A percentile compares a stretch with the other conserved stretches of the same genome.
phyloP scores from a whole-genome alignment of 176 grass and related monocot genomes.

The Miscanthus lutarioriparius region DNA sequence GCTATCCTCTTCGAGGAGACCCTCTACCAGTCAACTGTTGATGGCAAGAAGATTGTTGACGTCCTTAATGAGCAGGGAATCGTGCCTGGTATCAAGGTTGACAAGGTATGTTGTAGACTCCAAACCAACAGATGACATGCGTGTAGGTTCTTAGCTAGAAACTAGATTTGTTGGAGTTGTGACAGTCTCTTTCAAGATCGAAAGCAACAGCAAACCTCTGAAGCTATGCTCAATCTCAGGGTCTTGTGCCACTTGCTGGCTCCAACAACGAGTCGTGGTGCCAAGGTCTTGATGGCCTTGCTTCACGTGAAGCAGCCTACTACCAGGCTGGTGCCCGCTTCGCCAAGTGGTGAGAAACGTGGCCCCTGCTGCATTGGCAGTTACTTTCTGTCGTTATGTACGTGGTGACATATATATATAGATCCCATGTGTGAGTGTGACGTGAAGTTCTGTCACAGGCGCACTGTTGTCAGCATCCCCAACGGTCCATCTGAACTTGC shows the following conservation, averaged over 20 bases:
- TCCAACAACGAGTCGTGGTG: conserved; percentile 98
- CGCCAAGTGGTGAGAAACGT: conserved; percentile 82
- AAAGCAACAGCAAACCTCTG: neutral
- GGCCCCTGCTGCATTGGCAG: neutral
- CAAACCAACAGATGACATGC: neutral
- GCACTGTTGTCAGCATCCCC: conserved; percentile 97
- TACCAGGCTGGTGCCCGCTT: conserved; percentile 97
- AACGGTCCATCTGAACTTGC: conserved; percentile 89
- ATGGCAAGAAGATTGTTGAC: conserved; percentile 99
- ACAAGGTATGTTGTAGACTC: conserved; percentile 65
- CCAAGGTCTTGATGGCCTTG: conserved; percentile 96
- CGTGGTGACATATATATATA: neutral
- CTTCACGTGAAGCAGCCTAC: conserved; percentile 91
- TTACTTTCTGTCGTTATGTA: neutral
- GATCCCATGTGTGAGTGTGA: conserved; percentile 15
- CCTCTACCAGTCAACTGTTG: conserved; percentile 91
- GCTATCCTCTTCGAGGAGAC: conserved; percentile 99
- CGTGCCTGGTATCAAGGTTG: conserved; percentile 95
- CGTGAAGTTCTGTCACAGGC: conserved; percentile 52
- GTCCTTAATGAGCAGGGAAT: conserved; percentile 79
- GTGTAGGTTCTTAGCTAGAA: neutral
- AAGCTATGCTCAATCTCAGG: conserved; percentile 46
- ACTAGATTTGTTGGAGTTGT: neutral
- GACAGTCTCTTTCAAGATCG: neutral
- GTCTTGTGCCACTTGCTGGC: conserved; percentile 90